A percentile compares a stretch with the other conserved stretches of the same genome.
Evolutionary conservation across 2,329 filamentous ascomycete species (phyloP).

Genomic region (Fusarium sp.): DNA sequence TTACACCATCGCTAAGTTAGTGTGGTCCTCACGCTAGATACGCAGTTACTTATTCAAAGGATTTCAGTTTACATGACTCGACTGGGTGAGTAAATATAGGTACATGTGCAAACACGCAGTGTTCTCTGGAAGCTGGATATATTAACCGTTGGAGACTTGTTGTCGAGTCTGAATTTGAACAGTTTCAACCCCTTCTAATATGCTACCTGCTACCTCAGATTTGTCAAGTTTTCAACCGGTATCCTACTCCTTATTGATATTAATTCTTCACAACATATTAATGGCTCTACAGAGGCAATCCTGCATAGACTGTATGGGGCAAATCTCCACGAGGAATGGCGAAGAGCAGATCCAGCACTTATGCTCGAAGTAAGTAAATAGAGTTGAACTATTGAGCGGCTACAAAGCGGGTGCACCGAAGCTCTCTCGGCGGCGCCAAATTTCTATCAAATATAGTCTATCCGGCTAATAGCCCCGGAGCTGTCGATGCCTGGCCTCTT

Average conservation of each 20-base stretch:
- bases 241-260: neutral
- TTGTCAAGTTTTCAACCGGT: fast-evolving
- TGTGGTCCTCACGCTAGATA: fast-evolving
- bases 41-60: neutral
- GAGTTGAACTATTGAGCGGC: neutral
- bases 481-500: neutral
- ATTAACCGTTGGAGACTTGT: no score
- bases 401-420: neutral
- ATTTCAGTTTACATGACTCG: neutral
- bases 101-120: no score
- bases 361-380: neutral
- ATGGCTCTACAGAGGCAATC: neutral
- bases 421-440: constrained; percentile 5
- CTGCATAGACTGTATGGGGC: fast-evolving
- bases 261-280: neutral
- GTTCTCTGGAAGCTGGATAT: no score
- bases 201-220: neutral
- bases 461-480: neutral
- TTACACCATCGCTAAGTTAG: neutral
- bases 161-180: no score
- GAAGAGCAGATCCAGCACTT: neutral
- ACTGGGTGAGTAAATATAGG: no score
- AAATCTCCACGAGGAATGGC: neutral
- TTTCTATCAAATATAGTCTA: neutral
- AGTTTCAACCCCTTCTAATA: neutral